Evolutionary conservation across 2,329 filamentous ascomycete genomes (phyloP).

Genomic region (Chaetomium strumarium): DNA sequence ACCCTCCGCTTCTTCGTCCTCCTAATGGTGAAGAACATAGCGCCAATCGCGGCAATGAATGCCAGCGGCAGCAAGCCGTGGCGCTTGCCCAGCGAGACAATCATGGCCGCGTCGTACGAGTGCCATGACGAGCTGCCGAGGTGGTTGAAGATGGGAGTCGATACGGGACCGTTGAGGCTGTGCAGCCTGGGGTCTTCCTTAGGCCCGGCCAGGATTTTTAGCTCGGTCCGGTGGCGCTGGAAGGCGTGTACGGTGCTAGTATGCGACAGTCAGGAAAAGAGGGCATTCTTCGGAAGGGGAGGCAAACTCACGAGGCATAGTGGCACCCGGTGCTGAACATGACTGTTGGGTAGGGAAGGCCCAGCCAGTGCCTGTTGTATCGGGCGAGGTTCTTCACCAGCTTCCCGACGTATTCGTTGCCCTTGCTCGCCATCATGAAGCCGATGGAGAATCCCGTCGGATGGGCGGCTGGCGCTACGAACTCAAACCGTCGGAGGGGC

Average conservation of each 20-base stretch:
- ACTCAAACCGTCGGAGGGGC: constrained; percentile 35
- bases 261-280: not conserved
- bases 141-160: constrained; percentile 37
- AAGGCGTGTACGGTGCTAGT: constrained; percentile 34
- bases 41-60: not conserved
- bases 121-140: constrained; percentile 40
- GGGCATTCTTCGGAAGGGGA: not conserved
- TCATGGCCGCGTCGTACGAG: constrained; percentile 33
- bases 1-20: constrained; percentile 9
- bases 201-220: constrained; percentile 34
- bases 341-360: constrained; percentile 35
- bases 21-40: constrained; percentile 1
- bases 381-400: constrained; percentile 30
- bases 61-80: constrained; percentile 11
- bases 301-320: constrained; percentile 34
- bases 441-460: constrained; percentile 37
- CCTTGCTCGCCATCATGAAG: constrained; percentile 36
- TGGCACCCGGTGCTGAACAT: constrained; percentile 41
- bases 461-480: constrained; percentile 37
- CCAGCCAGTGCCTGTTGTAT: constrained; percentile 36
- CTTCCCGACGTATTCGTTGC: constrained; percentile 31
- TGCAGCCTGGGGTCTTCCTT: constrained; percentile 28
- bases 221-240: constrained; percentile 28
- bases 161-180: constrained; percentile 35
- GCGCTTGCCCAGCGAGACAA: constrained; percentile 21